Conservation (phyloP, 1,139 yeast species). For the Groenewaldozyma auringiensis region DNA sequence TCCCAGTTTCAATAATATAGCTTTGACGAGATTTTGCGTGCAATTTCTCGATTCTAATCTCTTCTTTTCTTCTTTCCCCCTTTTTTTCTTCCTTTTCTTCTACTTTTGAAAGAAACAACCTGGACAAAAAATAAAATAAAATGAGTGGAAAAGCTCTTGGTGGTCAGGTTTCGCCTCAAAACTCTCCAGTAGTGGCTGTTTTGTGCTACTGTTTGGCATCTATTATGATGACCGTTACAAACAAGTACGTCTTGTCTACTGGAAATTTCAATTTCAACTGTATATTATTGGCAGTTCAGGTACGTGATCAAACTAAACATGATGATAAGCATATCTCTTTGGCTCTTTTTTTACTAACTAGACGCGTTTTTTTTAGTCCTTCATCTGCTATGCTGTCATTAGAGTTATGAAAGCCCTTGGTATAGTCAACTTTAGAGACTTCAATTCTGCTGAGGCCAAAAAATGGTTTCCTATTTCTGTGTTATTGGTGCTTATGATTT, state of each 20-base stretch:
- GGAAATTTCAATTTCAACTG: conserved; percentile 82
- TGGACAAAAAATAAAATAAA: too few species aligned
- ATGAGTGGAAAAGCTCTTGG: conserved; percentile 3
- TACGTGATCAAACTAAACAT: conserved; percentile 6
- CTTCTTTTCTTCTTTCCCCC: neutral
- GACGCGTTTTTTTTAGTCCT: conserved; percentile 15
- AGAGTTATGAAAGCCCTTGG: conserved; percentile 63
- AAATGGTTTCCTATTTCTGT: conserved; percentile 89
- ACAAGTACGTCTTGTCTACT: conserved; percentile 86
- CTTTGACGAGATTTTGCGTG: too few species aligned
- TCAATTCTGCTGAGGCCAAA: conserved; percentile 81
- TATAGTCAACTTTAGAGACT: conserved; percentile 76
- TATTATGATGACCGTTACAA: conserved; percentile 95
- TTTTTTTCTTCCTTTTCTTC: neutral
- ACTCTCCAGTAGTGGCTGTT: conserved; percentile 83
- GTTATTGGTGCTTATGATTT: conserved; percentile 85
- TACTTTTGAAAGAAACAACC: neutral
- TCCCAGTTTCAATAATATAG: too few species aligned
- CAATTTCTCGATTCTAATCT: too few species aligned
- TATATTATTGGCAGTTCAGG: conserved; percentile 52
- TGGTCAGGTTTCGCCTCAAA: conserved; percentile 24
- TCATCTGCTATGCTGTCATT: conserved; percentile 73
- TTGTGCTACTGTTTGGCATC: conserved; percentile 85
- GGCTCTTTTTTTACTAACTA: neutral
- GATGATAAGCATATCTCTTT: neutral